Base-by-base conservation (phyloP, 306 rosid species). In the Cyclanthera cordifolia region DNA sequence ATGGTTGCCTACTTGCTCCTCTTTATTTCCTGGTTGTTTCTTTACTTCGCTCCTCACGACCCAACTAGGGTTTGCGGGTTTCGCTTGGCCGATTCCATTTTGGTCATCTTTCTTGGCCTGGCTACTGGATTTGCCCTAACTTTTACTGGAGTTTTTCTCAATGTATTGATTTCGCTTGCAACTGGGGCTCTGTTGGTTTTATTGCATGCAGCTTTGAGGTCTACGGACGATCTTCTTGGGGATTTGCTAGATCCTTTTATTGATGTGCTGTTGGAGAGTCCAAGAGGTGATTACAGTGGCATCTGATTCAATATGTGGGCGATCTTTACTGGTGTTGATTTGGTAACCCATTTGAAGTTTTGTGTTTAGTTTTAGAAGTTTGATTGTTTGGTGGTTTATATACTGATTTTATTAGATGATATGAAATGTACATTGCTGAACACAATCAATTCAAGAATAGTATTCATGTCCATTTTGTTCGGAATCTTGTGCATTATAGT, bases 171-270 rank as follows among this genome's bases (percentile, higher is more conserved):
- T 14, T 61, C 88, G 43, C 21, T 76, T 11, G 49, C 53, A 0
- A 73, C 76, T 24, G 80, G 67, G 0, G 75, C 75, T 23, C 10
- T 4, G 0, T 43, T 82, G 68, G 81, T 78, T 16, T 76, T 32
- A 45, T 21, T 82, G 32, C 88, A 86, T 37, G 85, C 75, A 0
- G 83, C 65, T 7, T 63, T 86, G 8, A 82, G 82, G 76, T 61
- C 73, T 2, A 79, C 83, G 0, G 88, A 83, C 15, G 91, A 72
- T 8, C 79, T 73, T n/a, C 72, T 81, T 25, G 79, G 50, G 28
- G 90, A 86, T 47, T 83, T 77, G n/a, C 72, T 65, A 3, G 85
- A 84, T 0, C 91, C 88, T 0, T 86, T 79, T 59, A 88, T 85
- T 0, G 79, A 84, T 76, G 63, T 82, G 83, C 83, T 83, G 0